Evolutionary conservation across 768 basidiomycete genomes (phyloP).

Genomic region (Neoboletus subvelutipes): DNA sequence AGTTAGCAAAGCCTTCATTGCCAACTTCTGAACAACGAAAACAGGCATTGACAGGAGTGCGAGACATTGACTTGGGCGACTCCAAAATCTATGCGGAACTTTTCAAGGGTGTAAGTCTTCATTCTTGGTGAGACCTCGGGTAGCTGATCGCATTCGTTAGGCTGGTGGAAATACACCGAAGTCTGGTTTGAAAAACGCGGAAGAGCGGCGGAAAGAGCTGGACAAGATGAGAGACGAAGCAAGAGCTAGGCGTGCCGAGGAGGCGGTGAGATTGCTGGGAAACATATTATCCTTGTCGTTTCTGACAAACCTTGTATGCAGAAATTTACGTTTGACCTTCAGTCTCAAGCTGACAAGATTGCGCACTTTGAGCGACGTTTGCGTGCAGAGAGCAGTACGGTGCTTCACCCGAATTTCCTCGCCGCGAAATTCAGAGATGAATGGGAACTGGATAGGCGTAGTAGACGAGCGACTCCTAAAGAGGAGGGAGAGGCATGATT

Average conservation of each 20-base stretch:
- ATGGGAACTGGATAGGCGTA: constrained; percentile 43
- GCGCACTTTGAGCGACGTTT: constrained; percentile 60
- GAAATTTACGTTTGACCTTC: constrained; percentile 54
- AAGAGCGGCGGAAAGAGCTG: constrained; percentile 66
- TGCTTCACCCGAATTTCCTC: constrained; percentile 60
- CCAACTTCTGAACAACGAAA: constrained; percentile 35
- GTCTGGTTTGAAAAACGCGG: constrained; percentile 53
- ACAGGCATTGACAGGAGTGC: constrained; percentile 44
- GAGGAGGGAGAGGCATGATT: constrained; percentile 34
- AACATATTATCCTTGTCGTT: background rate
- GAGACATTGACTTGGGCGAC: constrained; percentile 66
- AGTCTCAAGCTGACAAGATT: constrained; percentile 61
- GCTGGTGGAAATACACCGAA: constrained; percentile 44
- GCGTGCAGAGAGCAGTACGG: constrained; percentile 47
- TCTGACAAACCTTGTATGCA: constrained; percentile 25
- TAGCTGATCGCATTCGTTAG: constrained; percentile 23
- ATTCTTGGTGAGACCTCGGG: background rate
- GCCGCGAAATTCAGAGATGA: constrained; percentile 57
- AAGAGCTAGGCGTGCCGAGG: constrained; percentile 51
- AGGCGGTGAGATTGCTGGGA: constrained; percentile 45
- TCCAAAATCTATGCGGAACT: constrained; percentile 60
- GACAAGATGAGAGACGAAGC: constrained; percentile 71
- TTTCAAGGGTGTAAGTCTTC: constrained; percentile 51
- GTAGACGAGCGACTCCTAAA: constrained; percentile 22
- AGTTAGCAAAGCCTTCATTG: constrained; percentile 29